These are phyloP conservation scores for Fusarium veterinarium DNA, from an alignment of 2,329 filamentous ascomycete genomes.

Conservation along the genomic window DNA sequence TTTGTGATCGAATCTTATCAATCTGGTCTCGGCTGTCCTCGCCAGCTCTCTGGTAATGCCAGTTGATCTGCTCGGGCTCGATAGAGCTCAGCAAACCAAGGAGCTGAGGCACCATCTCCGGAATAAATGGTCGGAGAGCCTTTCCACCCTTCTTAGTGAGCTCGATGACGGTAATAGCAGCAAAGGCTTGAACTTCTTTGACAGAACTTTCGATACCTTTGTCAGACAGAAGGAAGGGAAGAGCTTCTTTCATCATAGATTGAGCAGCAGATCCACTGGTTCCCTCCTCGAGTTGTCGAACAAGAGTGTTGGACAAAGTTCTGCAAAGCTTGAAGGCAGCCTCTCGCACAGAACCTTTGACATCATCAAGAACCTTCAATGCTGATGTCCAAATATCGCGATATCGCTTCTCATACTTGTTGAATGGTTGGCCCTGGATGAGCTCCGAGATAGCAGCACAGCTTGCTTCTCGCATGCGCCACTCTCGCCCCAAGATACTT, in stretches of 20 bases:
- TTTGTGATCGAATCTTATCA: slow-evolving; percentile 84
- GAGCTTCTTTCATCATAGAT: slow-evolving; percentile 84
- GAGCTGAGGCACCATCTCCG: slow-evolving; percentile 83
- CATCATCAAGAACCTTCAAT: slow-evolving; percentile 94
- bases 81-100: slow-evolving; percentile 86
- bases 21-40: slow-evolving; percentile 90
- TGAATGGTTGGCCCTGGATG: slow-evolving; percentile 80
- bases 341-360: slow-evolving; percentile 87
- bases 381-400: slow-evolving; percentile 85
- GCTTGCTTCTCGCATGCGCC: slow-evolving; percentile 91
- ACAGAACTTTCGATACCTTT: slow-evolving; percentile 90
- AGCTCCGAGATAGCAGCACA: slow-evolving; percentile 91
- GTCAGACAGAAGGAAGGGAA: slow-evolving; percentile 90
- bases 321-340: slow-evolving; percentile 87
- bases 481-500: slow-evolving; percentile 90
- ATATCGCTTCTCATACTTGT: slow-evolving; percentile 85
- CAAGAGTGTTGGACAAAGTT: slow-evolving; percentile 84
- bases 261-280: slow-evolving; percentile 76
- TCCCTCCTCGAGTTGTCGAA: slow-evolving; percentile 85
- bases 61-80: slow-evolving; percentile 91
- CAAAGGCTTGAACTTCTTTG: slow-evolving; percentile 86
- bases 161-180: slow-evolving; percentile 84
- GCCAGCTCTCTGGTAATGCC: slow-evolving; percentile 89
- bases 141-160: slow-evolving; percentile 91
- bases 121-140: slow-evolving; percentile 81